A percentile compares a stretch with the other conserved stretches of the same genome.
Conservation (phyloP, 2,329 filamentous ascomycete species). For the Fusarium falciforme region DNA sequence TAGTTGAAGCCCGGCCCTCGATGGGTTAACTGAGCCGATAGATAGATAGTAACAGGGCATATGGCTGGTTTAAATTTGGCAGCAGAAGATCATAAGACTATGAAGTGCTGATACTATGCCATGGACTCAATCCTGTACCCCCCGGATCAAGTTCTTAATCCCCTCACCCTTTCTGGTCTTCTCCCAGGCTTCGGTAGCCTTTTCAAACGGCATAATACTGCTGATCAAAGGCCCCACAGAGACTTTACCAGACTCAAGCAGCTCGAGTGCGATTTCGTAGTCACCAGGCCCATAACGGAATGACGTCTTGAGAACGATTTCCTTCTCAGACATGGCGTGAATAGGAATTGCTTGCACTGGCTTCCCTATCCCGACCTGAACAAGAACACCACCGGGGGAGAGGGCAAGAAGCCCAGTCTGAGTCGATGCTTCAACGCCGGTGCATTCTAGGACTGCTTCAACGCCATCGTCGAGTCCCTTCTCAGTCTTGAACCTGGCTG, state of each 20-base stretch:
- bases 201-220: constrained; percentile 79
- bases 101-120: not conserved
- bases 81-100: not conserved
- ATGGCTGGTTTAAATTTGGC: not conserved
- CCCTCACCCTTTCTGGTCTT: constrained; percentile 87
- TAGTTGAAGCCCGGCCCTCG: not conserved
- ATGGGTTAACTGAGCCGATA: not conserved
- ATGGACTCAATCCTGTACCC: constrained; percentile 1
- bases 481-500: constrained; percentile 8
- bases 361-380: constrained; percentile 35
- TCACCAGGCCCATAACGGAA: constrained; percentile 92
- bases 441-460: constrained; percentile 49
- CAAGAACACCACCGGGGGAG: constrained; percentile 20
- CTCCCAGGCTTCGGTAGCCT: constrained; percentile 73
- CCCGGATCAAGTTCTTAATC: constrained; percentile 73
- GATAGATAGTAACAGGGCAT: not conserved
- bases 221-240: constrained; percentile 85
- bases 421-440: constrained; percentile 30
- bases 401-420: constrained; percentile 20
- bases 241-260: constrained; percentile 78
- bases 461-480: constrained; percentile 77
- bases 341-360: constrained; percentile 58
- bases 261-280: constrained; percentile 83
- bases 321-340: constrained; percentile 87
- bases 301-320: constrained; percentile 84